phyloP scores from a whole-genome alignment of 768 basidiomycete species.

The Pleurotus citrinopileatus region DNA sequence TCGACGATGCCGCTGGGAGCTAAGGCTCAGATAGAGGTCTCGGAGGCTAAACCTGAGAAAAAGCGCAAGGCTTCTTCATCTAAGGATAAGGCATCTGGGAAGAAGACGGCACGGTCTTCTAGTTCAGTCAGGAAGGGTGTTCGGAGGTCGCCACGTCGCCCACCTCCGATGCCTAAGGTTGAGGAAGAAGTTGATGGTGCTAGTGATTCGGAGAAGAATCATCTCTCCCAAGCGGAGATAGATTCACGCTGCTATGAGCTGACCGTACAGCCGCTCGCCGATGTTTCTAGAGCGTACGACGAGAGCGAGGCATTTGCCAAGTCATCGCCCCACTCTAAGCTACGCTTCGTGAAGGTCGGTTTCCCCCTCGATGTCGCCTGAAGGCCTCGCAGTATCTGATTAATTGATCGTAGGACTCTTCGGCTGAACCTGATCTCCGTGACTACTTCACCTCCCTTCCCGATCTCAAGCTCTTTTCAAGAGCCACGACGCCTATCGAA shows the following conservation, averaged over 20 bases:
- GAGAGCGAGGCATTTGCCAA: constrained; percentile 23
- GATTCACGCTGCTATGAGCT: constrained; percentile 79
- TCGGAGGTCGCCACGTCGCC: constrained; percentile 39
- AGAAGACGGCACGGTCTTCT: constrained; percentile 33
- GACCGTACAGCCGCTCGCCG: constrained; percentile 75
- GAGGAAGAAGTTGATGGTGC: constrained; percentile 44
- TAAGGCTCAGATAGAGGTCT: constrained; percentile 46
- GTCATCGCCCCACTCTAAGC: constrained; percentile 31
- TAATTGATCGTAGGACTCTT: constrained; percentile 39
- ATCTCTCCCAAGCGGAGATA: constrained; percentile 48
- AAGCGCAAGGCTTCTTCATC: constrained; percentile 55
- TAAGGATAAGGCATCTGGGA: constrained; percentile 29
- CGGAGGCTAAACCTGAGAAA: constrained; percentile 47
- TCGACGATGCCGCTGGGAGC: constrained; percentile 29
- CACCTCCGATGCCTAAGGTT: constrained; percentile 62
- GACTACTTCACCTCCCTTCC: constrained; percentile 43
- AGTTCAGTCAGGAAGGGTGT: constrained; percentile 32
- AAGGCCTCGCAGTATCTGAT: constrained; percentile 10
- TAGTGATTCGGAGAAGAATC: constrained; percentile 25
- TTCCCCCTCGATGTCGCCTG: neutral
- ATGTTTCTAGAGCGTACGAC: constrained; percentile 73
- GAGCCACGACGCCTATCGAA: constrained; percentile 20
- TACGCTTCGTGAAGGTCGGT: constrained; percentile 48
- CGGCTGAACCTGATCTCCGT: constrained; percentile 53
- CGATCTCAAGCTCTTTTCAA: constrained; percentile 28